These are phyloP conservation scores for Sclerotinia subarctica DNA, from an alignment of 2,329 filamentous ascomycete genomes.

Conservation along the genomic window DNA sequence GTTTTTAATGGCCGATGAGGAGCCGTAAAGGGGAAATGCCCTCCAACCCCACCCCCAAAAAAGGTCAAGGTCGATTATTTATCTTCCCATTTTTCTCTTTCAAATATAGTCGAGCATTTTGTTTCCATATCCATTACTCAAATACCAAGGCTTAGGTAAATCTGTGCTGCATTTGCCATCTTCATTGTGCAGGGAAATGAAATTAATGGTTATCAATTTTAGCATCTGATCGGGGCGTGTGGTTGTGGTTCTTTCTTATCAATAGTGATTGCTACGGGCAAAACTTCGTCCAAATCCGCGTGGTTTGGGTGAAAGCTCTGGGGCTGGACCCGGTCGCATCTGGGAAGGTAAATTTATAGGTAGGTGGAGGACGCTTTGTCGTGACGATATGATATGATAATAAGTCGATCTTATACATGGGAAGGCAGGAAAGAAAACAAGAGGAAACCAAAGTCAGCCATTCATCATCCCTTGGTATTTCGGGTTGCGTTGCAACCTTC, in stretches of 20 bases:
- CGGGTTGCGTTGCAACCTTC: conserved; percentile 49
- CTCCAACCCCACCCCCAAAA: no score
- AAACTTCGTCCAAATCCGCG: not conserved
- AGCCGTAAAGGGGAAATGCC: conserved; percentile 47
- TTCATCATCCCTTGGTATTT: conserved; percentile 49
- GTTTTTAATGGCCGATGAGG: conserved; percentile 40
- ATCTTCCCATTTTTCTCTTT: conserved; percentile 14
- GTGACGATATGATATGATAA: not conserved
- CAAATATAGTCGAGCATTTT: conserved; percentile 24
- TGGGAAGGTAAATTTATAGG: not conserved
- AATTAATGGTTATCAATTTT: not conserved
- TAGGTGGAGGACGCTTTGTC: not conserved
- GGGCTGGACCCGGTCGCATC: not conserved
- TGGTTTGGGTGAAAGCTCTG: not conserved
- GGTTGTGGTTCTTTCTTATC: not conserved
- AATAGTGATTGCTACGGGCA: not conserved
- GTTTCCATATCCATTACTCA: conserved; percentile 19
- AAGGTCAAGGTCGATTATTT: no score
- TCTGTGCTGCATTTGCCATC: not conserved
- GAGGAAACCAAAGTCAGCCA: conserved; percentile 49
- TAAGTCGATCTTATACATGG: no score
- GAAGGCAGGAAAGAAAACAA: not conserved
- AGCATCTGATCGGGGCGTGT: not conserved
- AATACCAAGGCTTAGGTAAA: not conserved
- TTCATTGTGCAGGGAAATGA: not conserved